Base-by-base conservation (phyloP, 2,329 filamentous ascomycete species). In the Colletotrichum sp. region DNA sequence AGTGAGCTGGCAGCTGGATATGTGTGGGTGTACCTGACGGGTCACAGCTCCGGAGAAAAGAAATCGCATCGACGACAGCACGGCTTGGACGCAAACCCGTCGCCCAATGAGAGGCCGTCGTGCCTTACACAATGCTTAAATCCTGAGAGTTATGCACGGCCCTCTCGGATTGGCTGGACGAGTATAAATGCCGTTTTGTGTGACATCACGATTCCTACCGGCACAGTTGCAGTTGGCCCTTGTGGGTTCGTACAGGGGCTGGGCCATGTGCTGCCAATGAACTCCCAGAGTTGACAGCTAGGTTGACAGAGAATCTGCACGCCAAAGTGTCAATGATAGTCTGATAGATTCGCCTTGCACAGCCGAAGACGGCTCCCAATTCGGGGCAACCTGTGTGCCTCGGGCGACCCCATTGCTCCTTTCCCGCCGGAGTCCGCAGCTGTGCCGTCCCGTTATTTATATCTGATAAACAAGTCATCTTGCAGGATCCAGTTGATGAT, bases 201-300 rank as follows among this genome's bases (percentile, higher is more conserved):
- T 76, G 71, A 76, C 74, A 76, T 76, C 74, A 76, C 74, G 58
- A 69, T 60, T 65, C 32, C 63, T 55, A 12, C 36, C 52, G 7
- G 32, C 52, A 38, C 36, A 64, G 36, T 24, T 70, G n/a, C 52
- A 48, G 38, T 38, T 18, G 36, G 38, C 26, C 26, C 48, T 24
- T 32, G 16, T 65, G 38, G 38, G n/a, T 24, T 58, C 43, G 30
- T 26, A 52, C 72, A 60, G 67, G 60, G 72, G 67, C 21, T 13
- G 26, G 34, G 26, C 21, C 30, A 16, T 43, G 18, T 26, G 9
- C 67, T 67, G 34, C 72, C 72, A 72, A 72, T 75, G 28, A 43
- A 58, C 52, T 36, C 28, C 38, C 48, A 63, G n/a, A 18, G 26
- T 67, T 12, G 28, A 61, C 21, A 57, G 36, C 18, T 38, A 38